phyloP scores from a whole-genome alignment of 2,329 filamentous ascomycete genomes.

The Fusarium sp. region DNA sequence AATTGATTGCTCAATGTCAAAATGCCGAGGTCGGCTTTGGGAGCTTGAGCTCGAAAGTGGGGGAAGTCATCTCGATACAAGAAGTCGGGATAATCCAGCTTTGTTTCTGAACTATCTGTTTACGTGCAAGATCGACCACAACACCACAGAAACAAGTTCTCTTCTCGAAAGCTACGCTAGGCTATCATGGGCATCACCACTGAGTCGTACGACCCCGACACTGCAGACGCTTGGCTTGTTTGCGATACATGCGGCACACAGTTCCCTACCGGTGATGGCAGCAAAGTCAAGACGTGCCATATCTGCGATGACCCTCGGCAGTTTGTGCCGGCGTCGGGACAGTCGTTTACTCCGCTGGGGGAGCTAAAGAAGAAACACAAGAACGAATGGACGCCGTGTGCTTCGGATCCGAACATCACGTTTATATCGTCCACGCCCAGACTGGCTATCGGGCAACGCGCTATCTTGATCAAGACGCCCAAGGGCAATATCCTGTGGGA shows the following conservation, averaged over 20 bases:
- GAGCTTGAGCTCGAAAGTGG: constrained; percentile 8
- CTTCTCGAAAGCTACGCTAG: constrained; percentile 16
- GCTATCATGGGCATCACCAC: constrained; percentile 34
- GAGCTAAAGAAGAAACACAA: constrained; percentile 59
- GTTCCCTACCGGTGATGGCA: constrained; percentile 61
- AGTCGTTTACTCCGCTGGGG: constrained; percentile 74
- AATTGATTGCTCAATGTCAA: background rate
- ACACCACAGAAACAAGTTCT: background rate
- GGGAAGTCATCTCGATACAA: constrained; percentile 16
- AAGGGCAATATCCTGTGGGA: constrained; percentile 85
- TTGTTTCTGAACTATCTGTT: background rate
- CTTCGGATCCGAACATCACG: constrained; percentile 59
- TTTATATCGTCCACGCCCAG: constrained; percentile 67
- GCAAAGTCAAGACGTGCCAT: constrained; percentile 68
- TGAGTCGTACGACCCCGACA: constrained; percentile 44
- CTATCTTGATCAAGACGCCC: constrained; percentile 75
- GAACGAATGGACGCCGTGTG: constrained; percentile 67
- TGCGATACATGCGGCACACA: constrained; percentile 80
- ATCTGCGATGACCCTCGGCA: constrained; percentile 83
- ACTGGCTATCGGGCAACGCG: constrained; percentile 81
- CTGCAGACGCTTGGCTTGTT: constrained; percentile 59
- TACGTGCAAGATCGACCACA: constrained; percentile 5
- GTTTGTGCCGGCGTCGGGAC: constrained; percentile 69
- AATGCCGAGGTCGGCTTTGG: background rate
- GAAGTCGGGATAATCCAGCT: constrained; percentile 1